Conservation (phyloP, 257 asterid genomes). For the Catharanthus roseus region DNA sequence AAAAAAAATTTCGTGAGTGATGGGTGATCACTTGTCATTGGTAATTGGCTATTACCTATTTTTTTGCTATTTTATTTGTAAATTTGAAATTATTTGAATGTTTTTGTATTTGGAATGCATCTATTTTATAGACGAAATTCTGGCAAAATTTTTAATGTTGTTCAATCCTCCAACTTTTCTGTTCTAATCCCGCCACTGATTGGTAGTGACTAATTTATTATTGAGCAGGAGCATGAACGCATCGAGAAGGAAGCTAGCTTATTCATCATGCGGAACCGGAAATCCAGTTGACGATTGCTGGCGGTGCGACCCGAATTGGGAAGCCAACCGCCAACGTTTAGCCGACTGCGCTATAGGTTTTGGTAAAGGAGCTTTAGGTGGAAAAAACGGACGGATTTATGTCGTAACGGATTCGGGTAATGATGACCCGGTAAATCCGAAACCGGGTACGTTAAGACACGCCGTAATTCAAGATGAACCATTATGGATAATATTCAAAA, state of each 20-base stretch:
- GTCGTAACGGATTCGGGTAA: conserved; percentile 56
- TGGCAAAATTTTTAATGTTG: too few species aligned
- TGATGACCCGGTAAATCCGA: conserved; percentile 61
- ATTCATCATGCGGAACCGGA: conserved; percentile 59
- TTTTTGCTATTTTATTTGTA: too few species aligned
- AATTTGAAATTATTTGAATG: too few species aligned
- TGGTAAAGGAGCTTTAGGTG: conserved; percentile 65
- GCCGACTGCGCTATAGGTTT: conserved; percentile 86
- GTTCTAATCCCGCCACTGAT: too few species aligned
- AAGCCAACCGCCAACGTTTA: conserved; percentile 49
- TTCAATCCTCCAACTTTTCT: too few species aligned
- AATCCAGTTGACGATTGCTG: conserved; percentile 86
- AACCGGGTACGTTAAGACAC: conserved; percentile 68
- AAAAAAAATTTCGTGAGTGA: too few species aligned
- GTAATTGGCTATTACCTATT: too few species aligned
- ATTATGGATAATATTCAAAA: conserved; percentile 59
- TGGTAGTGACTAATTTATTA: too few species aligned
- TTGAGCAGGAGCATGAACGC: conserved; percentile 59
- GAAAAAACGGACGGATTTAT: conserved; percentile 54
- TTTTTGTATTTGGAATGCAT: too few species aligned
- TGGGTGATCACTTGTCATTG: too few species aligned
- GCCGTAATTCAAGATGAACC: conserved; percentile 72
- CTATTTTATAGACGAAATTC: too few species aligned
- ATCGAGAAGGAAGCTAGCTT: conserved; percentile 54
- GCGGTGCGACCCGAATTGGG: conserved; percentile 70